phyloP scores from a whole-genome alignment of 345 rosid genomes.

The Aquilaria sinensis region DNA sequence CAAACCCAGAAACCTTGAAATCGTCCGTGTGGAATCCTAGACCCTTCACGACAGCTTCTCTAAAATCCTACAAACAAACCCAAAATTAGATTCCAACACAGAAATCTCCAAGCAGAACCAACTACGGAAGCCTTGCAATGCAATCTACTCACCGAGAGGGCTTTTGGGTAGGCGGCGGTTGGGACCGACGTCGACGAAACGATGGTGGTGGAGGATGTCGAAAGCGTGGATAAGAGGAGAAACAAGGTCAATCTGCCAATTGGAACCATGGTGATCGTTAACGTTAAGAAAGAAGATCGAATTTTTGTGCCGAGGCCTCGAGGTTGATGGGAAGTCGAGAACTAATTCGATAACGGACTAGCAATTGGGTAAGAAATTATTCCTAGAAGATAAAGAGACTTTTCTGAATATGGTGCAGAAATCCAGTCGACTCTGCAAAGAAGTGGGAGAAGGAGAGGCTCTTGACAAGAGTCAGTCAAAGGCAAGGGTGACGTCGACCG shows the following conservation, averaged over 20 bases:
- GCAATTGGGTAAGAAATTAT: too few relatives aligned
- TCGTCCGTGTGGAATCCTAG: constrained; percentile 75
- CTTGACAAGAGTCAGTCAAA: constrained; percentile 10
- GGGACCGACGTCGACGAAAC: constrained; percentile 31
- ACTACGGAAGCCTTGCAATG: background rate
- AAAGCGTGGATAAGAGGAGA: constrained; percentile 25
- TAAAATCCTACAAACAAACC: constrained; percentile 59
- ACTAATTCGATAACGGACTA: background rate
- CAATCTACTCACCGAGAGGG: constrained; percentile 48
- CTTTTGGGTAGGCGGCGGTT: constrained; percentile 50
- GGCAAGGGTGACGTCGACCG: constrained; percentile 45
- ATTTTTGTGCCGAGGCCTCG: background rate
- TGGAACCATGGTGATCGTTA: constrained; percentile 18
- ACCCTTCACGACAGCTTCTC: constrained; percentile 77
- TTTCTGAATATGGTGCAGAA: too few relatives aligned
- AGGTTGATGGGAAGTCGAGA: background rate
- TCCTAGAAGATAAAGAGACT: background rate
- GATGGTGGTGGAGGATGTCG: constrained; percentile 30
- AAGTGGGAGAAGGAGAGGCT: constrained; percentile 8
- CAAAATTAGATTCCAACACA: background rate
- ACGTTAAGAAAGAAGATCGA: background rate
- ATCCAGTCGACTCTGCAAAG: too few relatives aligned
- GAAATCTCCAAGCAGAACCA: background rate
- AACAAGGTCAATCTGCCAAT: constrained; percentile 20
- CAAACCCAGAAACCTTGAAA: constrained; percentile 71